These are phyloP conservation scores for Stephanodiscus triporus DNA, from an alignment of 108 stramenopile species.

Conservation along the genomic window DNA sequence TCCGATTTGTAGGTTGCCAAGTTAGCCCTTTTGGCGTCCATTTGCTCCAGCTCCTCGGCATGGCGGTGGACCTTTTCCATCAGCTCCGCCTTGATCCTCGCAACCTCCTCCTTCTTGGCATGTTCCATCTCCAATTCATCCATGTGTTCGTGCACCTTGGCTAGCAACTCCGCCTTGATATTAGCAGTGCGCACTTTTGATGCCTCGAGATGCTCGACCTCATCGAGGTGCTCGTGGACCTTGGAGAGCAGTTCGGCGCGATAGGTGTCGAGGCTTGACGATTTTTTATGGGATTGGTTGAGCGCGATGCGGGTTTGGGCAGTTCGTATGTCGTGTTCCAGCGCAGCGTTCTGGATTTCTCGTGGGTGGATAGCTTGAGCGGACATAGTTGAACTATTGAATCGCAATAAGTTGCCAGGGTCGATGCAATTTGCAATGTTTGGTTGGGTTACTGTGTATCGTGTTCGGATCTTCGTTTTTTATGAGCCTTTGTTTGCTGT, in stretches of 20 bases:
- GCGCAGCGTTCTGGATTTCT: slow-evolving; percentile 43
- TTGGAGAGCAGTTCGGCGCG: slow-evolving; percentile 41
- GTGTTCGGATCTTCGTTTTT: no score
- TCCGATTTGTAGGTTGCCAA: slow-evolving; percentile 49
- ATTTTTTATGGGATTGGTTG: slow-evolving; percentile 20
- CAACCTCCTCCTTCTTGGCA: slow-evolving; percentile 54
- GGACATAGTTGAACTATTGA: slow-evolving; percentile 18
- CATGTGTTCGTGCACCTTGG: slow-evolving; percentile 40
- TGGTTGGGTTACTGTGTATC: no score
- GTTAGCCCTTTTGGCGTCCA: slow-evolving; percentile 45
- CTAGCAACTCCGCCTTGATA: slow-evolving; percentile 47
- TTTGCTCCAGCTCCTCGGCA: slow-evolving; percentile 42
- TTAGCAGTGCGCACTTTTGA: slow-evolving; percentile 34
- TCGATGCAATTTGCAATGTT: no score
- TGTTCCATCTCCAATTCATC: slow-evolving; percentile 37
- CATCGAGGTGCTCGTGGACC: slow-evolving; percentile 36
- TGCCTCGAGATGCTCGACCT: slow-evolving; percentile 38
- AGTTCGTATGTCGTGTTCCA: slow-evolving; percentile 45
- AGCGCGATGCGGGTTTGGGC: slow-evolving; percentile 30
- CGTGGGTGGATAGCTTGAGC: slow-evolving; percentile 20
- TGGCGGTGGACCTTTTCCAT: slow-evolving; percentile 53
- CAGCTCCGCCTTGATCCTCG: slow-evolving; percentile 39
- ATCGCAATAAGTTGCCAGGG: not conserved
- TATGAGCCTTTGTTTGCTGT: no score
- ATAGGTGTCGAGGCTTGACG: slow-evolving; percentile 33